Conservation (phyloP, 129 eudicot genomes). For the Tagetes patula region DNA sequence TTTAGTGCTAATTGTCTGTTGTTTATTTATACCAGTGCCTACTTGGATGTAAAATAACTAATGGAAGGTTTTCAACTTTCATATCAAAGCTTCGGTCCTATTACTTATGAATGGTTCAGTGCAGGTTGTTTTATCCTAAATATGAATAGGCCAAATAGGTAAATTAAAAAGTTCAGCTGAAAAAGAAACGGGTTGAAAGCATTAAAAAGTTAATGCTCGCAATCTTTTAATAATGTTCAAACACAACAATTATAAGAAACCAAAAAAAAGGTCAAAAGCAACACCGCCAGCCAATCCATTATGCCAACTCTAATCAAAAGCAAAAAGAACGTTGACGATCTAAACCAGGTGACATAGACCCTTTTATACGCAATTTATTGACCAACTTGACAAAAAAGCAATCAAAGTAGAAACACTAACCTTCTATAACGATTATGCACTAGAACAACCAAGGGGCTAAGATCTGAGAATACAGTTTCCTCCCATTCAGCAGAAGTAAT, state of each 20-base stretch:
- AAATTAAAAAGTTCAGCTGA: background rate
- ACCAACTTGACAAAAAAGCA: background rate
- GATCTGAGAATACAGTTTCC: conserved; percentile 76
- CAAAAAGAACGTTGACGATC: background rate
- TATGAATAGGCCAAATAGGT: background rate
- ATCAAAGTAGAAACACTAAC: conserved; percentile 31
- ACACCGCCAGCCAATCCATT: background rate
- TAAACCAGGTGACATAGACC: too few relatives aligned
- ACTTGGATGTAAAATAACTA: background rate
- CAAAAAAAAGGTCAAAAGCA: background rate
- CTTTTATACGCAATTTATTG: background rate
- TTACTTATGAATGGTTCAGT: background rate
- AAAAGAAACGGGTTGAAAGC: background rate
- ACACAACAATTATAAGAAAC: background rate
- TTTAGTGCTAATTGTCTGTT: background rate
- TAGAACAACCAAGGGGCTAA: conserved; percentile 83
- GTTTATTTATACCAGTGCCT: background rate
- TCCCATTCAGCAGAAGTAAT: conserved; percentile 78
- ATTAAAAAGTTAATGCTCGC: too few relatives aligned
- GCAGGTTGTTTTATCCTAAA: background rate
- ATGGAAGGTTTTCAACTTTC: background rate
- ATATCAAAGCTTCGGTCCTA: background rate
- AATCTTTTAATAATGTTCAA: background rate
- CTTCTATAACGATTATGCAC: conserved; percentile 96
- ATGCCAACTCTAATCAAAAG: background rate